These are phyloP conservation scores for Sutorius eximius DNA, from an alignment of 1,284 basidiomycete species.

Conservation along the genomic window DNA sequence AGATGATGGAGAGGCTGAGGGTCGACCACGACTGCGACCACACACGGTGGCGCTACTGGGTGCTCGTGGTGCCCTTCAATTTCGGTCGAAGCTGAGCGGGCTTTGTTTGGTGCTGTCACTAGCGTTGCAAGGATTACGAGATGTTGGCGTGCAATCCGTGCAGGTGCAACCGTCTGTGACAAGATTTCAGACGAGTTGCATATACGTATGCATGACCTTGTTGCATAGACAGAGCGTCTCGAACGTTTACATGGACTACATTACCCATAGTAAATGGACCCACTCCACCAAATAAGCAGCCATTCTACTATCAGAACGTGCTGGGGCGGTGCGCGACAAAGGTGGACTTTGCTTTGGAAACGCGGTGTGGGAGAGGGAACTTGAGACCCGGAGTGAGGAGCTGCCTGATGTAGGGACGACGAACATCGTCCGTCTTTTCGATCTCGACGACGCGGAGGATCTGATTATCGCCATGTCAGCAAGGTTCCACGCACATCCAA, in stretches of 20 bases:
- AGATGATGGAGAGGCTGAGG: constrained; percentile 37
- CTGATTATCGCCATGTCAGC: constrained; percentile 39
- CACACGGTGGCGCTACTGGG: constrained; percentile 28
- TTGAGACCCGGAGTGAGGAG: constrained; percentile 87
- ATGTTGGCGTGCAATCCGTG: constrained; percentile 36
- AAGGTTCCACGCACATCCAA: not conserved
- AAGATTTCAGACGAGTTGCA: not conserved
- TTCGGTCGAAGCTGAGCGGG: not conserved
- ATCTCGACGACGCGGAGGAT: constrained; percentile 94
- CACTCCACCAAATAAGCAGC: not conserved
- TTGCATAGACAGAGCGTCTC: constrained; percentile 13
- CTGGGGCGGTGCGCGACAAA: constrained; percentile 72
- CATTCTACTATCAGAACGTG: constrained; percentile 52
- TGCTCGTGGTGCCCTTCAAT: not conserved
- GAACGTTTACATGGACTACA: constrained; percentile 14
- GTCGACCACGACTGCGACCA: constrained; percentile 41
- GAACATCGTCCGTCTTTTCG: constrained; percentile 89
- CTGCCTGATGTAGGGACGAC: constrained; percentile 97
- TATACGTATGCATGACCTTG: constrained; percentile 6
- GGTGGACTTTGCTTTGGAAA: constrained; percentile 67
- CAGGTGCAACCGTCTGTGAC: constrained; percentile 34
- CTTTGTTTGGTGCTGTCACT: not conserved
- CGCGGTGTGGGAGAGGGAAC: constrained; percentile 98
- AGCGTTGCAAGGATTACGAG: constrained; percentile 39
- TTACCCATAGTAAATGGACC: not conserved